Evolutionary conservation across 2,329 filamentous ascomycete species (phyloP).

Genomic region (Coleophoma eucalyptorum): DNA sequence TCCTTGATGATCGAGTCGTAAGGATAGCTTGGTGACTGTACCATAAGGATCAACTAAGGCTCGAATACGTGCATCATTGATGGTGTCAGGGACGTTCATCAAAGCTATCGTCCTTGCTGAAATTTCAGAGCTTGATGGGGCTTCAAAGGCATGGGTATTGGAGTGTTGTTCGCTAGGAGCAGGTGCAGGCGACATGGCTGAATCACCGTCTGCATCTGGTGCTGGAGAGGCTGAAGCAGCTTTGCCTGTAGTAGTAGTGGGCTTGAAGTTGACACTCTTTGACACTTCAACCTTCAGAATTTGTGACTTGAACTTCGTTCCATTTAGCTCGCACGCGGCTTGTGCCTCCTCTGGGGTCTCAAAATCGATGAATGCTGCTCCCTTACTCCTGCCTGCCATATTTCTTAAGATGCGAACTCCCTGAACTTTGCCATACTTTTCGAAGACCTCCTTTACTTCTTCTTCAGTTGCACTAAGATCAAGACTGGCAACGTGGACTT

Average conservation of each 20-base stretch:
- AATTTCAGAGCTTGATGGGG: conserved; percentile 44
- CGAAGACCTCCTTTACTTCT: conserved; percentile 68
- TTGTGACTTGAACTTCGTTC: conserved; percentile 64
- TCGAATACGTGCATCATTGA: conserved; percentile 81
- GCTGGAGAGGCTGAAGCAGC: conserved; percentile 27
- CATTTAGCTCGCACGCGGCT: conserved; percentile 65
- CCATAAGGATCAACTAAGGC: conserved; percentile 69
- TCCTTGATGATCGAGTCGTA: conserved; percentile 79
- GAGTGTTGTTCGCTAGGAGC: conserved; percentile 14
- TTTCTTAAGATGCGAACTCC: conserved; percentile 68
- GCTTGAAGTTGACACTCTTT: conserved; percentile 52
- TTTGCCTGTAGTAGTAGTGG: conserved; percentile 40
- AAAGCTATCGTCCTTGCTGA: conserved; percentile 72
- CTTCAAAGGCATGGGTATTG: conserved; percentile 18
- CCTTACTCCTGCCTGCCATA: conserved; percentile 65
- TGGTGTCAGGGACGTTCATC: conserved; percentile 84
- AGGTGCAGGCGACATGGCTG: conserved; percentile 26
- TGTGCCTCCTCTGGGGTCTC: conserved; percentile 65
- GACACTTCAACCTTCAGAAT: conserved; percentile 64
- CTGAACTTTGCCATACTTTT: conserved; percentile 71
- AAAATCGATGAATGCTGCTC: conserved; percentile 79
- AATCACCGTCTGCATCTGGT: conserved; percentile 27
- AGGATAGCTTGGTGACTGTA: conserved; percentile 67
- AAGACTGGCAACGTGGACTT: conserved; percentile 74
- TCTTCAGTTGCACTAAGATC: conserved; percentile 58